Conservation (phyloP, 2,329 filamentous ascomycete species). For the Trichoderma cornu-damae region DNA sequence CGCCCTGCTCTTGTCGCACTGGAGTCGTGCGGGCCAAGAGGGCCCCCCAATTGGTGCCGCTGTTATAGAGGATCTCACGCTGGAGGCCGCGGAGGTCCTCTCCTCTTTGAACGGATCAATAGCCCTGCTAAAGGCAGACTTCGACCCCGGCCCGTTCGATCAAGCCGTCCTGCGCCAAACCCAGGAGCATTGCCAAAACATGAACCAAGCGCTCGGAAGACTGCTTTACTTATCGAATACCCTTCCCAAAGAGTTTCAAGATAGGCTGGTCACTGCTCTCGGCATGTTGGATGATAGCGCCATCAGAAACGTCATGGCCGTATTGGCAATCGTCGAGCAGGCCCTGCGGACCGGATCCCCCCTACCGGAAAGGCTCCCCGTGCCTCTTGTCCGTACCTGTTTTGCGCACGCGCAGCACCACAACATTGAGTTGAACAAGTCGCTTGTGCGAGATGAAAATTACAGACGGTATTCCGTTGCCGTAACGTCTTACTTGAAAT, state of each 20-base stretch:
- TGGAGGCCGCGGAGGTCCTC: constrained; percentile 30
- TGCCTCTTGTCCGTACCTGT: constrained; percentile 39
- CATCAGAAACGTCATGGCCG: constrained; percentile 49
- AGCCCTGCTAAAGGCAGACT: constrained; percentile 28
- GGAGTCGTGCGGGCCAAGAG: constrained; percentile 32
- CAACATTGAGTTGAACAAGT: constrained; percentile 29
- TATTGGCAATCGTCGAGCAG: constrained; percentile 43
- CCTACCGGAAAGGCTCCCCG: constrained; percentile 43
- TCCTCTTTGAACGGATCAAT: constrained; percentile 26
- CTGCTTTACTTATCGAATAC: constrained; percentile 32
- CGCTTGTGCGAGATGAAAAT: constrained; percentile 36
- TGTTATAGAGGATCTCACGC: constrained; percentile 28
- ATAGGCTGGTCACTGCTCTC: constrained; percentile 33
- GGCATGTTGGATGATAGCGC: constrained; percentile 40
- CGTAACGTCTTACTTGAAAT: constrained; percentile 40
- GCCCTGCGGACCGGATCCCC: constrained; percentile 44
- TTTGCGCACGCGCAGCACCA: constrained; percentile 24
- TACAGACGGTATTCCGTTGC: constrained; percentile 45
- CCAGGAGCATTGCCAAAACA: constrained; percentile 29
- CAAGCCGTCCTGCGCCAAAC: constrained; percentile 29
- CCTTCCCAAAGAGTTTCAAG: constrained; percentile 38
- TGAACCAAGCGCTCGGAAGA: constrained; percentile 33
- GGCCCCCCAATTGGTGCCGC: constrained; percentile 30
- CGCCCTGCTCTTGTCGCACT: constrained; percentile 43
- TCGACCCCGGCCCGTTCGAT: constrained; percentile 31